Evolutionary conservation across 2,329 filamentous ascomycete species (phyloP).

Genomic region (Talaromyces sp.): DNA sequence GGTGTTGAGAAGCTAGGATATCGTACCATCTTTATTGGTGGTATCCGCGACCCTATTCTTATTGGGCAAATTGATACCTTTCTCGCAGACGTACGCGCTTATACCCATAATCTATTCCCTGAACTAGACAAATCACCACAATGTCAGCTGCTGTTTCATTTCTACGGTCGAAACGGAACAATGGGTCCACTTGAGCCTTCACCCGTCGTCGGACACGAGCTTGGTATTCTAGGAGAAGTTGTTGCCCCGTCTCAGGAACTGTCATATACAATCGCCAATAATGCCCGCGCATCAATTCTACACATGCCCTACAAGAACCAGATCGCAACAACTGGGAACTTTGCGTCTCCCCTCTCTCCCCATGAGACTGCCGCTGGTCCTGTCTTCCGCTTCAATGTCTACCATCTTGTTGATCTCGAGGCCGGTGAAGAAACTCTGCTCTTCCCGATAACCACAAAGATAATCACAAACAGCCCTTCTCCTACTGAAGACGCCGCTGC

Average conservation of each 20-base stretch:
- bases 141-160: conserved; percentile 46
- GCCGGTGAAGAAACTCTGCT: conserved; percentile 13
- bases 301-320: conserved; percentile 52
- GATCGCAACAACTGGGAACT: conserved; percentile 53
- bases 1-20: conserved; percentile 45
- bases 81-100: conserved; percentile 32
- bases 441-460: not conserved
- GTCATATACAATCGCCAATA: conserved; percentile 44
- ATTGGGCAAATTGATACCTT: conserved; percentile 42
- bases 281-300: conserved; percentile 41
- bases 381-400: conserved; percentile 7
- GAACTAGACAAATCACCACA: conserved; percentile 21
- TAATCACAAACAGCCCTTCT: not conserved
- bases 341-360: conserved; percentile 46
- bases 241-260: conserved; percentile 46
- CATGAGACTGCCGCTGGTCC: conserved; percentile 37
- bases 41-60: conserved; percentile 48
- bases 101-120: conserved; percentile 21
- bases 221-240: conserved; percentile 50
- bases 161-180: conserved; percentile 45
- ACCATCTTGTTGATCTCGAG: conserved; percentile 13
- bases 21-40: conserved; percentile 48
- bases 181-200: conserved; percentile 31
- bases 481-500: not conserved
- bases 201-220: conserved; percentile 26